These are phyloP conservation scores for Mycena vitilis DNA, from an alignment of 768 basidiomycete species.

Conservation along the genomic window DNA sequence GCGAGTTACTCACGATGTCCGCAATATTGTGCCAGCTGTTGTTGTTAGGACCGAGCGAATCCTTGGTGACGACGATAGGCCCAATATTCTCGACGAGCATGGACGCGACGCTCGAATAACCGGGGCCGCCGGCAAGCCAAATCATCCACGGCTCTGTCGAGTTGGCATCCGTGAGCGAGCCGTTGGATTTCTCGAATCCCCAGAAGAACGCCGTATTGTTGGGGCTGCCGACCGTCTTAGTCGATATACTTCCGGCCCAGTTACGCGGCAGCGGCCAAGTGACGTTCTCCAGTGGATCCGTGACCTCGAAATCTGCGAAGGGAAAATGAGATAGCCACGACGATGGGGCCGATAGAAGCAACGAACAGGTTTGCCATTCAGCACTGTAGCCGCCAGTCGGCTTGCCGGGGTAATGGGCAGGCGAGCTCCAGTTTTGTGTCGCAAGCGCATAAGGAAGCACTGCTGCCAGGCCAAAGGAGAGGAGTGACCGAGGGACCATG, in stretches of 20 bases:
- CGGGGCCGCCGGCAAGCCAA: constrained; percentile 43
- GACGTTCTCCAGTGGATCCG: constrained; percentile 46
- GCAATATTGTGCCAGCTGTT: constrained; percentile 29
- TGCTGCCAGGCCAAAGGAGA: constrained; percentile 4
- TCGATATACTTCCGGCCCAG: constrained; percentile 51
- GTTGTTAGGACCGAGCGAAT: constrained; percentile 18
- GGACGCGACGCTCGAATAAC: constrained; percentile 19
- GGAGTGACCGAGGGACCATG: constrained; percentile 14
- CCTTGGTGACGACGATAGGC: constrained; percentile 22
- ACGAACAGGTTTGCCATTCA: constrained; percentile 47
- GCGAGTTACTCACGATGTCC: constrained; percentile 11
- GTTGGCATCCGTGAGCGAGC: constrained; percentile 47
- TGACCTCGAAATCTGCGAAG: constrained; percentile 43
- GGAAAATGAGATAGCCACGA: not conserved
- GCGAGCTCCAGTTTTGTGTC: constrained; percentile 51
- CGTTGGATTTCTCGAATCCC: constrained; percentile 50
- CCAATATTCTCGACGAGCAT: constrained; percentile 25
- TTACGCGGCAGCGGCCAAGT: constrained; percentile 45
- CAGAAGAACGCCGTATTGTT: constrained; percentile 55
- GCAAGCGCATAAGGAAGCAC: constrained; percentile 4
- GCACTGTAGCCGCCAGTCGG: constrained; percentile 47
- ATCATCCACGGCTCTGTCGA: constrained; percentile 49
- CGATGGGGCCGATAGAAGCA: not conserved
- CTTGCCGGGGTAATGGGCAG: constrained; percentile 51
- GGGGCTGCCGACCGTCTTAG: constrained; percentile 44